phyloP scores from a whole-genome alignment of 73 alveolate species.

The Paramecium sexaurelia region DNA sequence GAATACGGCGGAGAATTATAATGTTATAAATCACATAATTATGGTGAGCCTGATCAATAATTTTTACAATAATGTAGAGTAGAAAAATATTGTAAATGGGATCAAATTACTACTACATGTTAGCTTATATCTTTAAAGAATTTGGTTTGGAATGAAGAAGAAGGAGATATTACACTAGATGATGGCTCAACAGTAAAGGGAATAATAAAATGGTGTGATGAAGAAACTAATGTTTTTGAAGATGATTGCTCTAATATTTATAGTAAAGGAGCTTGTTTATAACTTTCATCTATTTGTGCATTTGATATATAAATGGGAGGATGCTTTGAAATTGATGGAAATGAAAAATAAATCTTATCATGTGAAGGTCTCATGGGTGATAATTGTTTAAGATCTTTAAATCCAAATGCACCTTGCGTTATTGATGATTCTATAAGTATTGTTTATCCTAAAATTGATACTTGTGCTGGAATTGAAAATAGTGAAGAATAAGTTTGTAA shows the following conservation, averaged over 20 bases:
- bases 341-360: background rate
- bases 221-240: background rate
- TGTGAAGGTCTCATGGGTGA: background rate
- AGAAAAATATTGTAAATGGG: constrained; percentile 29
- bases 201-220: background rate
- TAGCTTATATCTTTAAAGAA: background rate
- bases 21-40: background rate
- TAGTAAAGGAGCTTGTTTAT: constrained; percentile 15
- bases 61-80: background rate
- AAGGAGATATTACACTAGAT: background rate
- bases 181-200: background rate
- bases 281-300: background rate
- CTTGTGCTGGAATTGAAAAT: background rate
- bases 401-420: background rate
- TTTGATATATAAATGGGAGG: constrained; percentile 48
- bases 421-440: background rate
- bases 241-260: background rate
- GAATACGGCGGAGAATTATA: background rate
- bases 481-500: background rate
- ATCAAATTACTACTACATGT: background rate
- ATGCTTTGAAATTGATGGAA: constrained; percentile 18
- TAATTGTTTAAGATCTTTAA: background rate
- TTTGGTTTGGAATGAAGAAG: background rate
- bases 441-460: background rate
- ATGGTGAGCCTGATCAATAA: background rate